Percentiles rank a stretch among this genome's conserved stretches.
Conservation (phyloP, 1,284 basidiomycete species). For the Sanguinoderma infundibulare region DNA sequence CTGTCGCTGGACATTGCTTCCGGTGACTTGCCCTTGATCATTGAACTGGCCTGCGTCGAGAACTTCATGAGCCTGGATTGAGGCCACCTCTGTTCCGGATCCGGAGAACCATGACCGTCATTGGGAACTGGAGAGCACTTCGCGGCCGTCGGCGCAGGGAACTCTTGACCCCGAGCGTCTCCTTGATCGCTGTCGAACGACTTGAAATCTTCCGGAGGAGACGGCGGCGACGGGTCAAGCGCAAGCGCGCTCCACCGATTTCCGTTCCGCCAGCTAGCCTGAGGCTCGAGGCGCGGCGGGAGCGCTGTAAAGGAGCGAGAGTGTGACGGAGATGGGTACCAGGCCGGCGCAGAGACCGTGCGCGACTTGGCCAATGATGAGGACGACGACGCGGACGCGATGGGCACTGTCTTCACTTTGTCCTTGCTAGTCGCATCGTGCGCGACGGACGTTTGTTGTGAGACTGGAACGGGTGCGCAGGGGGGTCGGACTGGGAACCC, state of each 20-base stretch:
- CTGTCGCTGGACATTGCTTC: neutral
- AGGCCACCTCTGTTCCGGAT: neutral
- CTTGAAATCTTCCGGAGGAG: neutral
- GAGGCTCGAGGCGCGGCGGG: neutral
- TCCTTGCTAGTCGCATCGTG: neutral
- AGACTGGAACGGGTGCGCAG: neutral
- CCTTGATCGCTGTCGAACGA: neutral
- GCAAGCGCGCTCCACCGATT: neutral
- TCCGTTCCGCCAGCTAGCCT: neutral
- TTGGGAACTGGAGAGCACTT: no score
- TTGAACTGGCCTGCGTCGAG: neutral
- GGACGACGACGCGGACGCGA: no score
- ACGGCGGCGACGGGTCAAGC: neutral
- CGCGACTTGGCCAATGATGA: neutral
- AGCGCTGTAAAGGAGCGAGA: neutral
- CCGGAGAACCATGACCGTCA: no score
- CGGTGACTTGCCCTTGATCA: neutral
- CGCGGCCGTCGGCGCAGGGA: neutral
- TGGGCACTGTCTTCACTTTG: neutral
- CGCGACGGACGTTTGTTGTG: neutral
- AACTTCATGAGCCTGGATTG: neutral
- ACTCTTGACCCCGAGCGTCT: neutral
- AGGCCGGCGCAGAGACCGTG: neutral
- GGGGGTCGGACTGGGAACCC: neutral
- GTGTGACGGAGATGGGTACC: neutral